Evolutionary conservation across 2,329 filamentous ascomycete genomes (phyloP), one percentile per base, ranked within the genome.

Genomic region (Botryotinia narcissicola): DNA sequence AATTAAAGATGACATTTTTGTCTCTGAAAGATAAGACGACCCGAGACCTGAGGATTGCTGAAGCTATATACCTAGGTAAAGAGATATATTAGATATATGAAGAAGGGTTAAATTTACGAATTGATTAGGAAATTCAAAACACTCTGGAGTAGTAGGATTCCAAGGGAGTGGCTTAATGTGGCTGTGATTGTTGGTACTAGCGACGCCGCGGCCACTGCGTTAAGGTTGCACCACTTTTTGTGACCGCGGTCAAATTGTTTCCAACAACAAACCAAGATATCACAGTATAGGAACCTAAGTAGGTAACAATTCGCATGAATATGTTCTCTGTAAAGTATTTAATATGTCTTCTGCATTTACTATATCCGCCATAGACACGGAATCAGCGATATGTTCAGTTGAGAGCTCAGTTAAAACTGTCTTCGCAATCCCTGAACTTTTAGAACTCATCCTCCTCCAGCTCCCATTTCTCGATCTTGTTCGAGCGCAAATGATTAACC

Each of bases 401-500:
- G 37, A 42, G 35, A 66, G 48, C 29, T 42, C 70, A 25, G 18
- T 67, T 29, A 61, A 59, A n/a, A 44, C n/a, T 22, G 70, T 72
- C n/a, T 67, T 72, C 18, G 46, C 60, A 16, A 72, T 72, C 32
- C 70, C 70, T 25, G 70, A 72, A 29, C 60, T 72, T 46, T n/a
- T 72, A 18, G 60, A 72, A 42, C 61, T 72, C 29, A 67, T 72
- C n/a, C 70, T 72, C 29, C 46, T 72, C 22, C 60, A 66, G 22
- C n/a, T 72, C 16, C 48, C 70, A 66, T 59, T 72, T 10, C 60
- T 72, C 9, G 70, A 72, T 44, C 70, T 72, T 20, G 48, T 72
- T 67, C 70, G 70, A 35, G 70, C 70, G n/a, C 70, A 72, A 42
- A 72, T 72, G 48, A 51, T 72, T 40, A 46, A 48, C 9, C 46